These are phyloP conservation scores for Paecilomyces formosus DNA, from an alignment of 2,329 filamentous ascomycete genomes.

Conservation along the genomic window DNA sequence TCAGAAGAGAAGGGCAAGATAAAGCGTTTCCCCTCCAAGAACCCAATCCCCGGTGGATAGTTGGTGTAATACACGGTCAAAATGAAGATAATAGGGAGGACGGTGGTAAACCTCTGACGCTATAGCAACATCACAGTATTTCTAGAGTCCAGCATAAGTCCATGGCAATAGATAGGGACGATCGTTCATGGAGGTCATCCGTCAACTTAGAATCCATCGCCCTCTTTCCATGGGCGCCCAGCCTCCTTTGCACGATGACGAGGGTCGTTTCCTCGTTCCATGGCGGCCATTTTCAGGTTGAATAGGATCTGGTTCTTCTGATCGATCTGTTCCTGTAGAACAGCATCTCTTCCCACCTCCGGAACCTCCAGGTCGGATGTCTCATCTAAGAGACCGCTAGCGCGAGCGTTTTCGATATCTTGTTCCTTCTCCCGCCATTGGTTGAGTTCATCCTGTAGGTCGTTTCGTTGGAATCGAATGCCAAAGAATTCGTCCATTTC, in stretches of 20 bases:
- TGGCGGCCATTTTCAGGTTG: conserved; percentile 36
- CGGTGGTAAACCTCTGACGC: background rate
- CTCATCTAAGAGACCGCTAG: conserved; percentile 15
- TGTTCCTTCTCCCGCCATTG: conserved; percentile 35
- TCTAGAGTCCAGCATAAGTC: background rate
- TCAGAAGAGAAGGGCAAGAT: background rate
- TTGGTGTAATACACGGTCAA: background rate
- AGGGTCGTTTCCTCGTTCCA: conserved; percentile 45
- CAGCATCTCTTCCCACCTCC: conserved; percentile 34
- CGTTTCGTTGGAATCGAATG: conserved; percentile 34
- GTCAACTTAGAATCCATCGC: conserved; percentile 44
- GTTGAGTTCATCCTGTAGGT: conserved; percentile 28
- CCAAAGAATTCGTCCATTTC: conserved; percentile 44
- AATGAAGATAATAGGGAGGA: background rate
- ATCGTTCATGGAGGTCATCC: background rate
- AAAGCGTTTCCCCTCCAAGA: background rate
- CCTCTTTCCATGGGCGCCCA: conserved; percentile 48
- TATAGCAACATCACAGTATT: background rate
- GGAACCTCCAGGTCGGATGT: conserved; percentile 26
- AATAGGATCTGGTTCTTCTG: conserved; percentile 37
- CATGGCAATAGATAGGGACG: background rate
- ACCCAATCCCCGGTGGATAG: background rate
- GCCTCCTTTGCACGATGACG: conserved; percentile 44
- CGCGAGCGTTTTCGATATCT: conserved; percentile 18
- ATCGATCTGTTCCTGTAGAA: conserved; percentile 39